Conservation (phyloP, 768 basidiomycete species). For the Dacryopinax primogenitus region DNA sequence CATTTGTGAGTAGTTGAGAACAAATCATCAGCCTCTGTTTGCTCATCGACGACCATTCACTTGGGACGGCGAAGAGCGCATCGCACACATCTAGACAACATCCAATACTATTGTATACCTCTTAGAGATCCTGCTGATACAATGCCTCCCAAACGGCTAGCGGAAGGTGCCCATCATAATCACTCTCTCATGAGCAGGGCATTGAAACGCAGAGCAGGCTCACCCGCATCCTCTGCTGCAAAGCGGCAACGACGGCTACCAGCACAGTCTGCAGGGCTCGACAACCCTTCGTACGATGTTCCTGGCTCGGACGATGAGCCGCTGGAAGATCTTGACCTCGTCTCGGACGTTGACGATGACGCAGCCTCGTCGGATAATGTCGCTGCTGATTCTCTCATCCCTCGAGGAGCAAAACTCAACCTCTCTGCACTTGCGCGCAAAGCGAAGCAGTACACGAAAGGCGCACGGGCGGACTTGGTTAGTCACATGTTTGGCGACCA, state of each 20-base stretch:
- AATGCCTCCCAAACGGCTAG: conserved; percentile 11
- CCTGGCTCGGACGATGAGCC: conserved; percentile 7
- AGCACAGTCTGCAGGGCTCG: background rate
- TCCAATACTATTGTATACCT: background rate
- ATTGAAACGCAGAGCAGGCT: background rate
- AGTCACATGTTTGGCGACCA: conserved; percentile 56
- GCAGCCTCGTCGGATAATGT: background rate
- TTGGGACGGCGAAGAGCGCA: conserved; percentile 14
- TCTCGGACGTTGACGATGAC: conserved; percentile 9
- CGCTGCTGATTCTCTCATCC: conserved; percentile 3
- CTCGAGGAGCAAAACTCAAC: background rate
- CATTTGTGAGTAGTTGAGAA: background rate
- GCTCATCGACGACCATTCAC: conserved; percentile 13
- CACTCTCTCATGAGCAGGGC: background rate
- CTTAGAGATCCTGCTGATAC: background rate
- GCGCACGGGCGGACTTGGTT: conserved; percentile 12
- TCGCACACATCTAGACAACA: conserved; percentile 6
- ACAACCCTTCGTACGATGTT: background rate
- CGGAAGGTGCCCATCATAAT: background rate
- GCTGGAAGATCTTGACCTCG: conserved; percentile 7
- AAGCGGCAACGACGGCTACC: background rate
- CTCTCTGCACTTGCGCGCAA: background rate
- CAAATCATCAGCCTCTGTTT: conserved; percentile 10
- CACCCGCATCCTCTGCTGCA: background rate
- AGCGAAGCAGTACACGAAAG: background rate